These are phyloP conservation scores for Solanum rostratum DNA, from an alignment of 257 asterid species.

Conservation along the genomic window DNA sequence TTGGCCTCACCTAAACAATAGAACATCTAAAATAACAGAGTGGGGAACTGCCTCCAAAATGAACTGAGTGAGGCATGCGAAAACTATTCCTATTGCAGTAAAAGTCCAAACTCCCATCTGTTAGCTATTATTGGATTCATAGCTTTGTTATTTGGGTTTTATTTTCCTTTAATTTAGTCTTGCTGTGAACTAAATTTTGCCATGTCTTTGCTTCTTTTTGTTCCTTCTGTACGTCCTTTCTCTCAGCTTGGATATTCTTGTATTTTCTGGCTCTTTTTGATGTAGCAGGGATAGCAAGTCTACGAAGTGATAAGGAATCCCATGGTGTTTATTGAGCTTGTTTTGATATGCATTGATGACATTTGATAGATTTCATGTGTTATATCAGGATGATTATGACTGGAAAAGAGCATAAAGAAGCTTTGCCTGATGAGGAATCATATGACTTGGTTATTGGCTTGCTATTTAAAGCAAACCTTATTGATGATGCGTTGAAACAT, in stretches of 20 bases:
- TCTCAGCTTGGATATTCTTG: neutral
- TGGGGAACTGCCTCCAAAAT: neutral
- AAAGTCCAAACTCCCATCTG: neutral
- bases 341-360: conserved; percentile 1
- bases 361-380: conserved; percentile 15
- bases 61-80: neutral
- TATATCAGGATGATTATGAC: conserved; percentile 68
- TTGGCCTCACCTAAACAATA: neutral
- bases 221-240: neutral
- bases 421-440: conserved; percentile 76
- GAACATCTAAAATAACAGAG: neutral
- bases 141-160: neutral
- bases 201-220: neutral
- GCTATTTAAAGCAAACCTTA: conserved; percentile 41
- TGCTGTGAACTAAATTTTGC: neutral
- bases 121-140: neutral
- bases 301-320: neutral
- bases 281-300: neutral
- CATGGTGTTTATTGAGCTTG: neutral
- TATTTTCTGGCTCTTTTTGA: neutral
- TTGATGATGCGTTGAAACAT: conserved; percentile 59
- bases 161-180: neutral
- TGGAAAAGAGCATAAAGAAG: conserved; percentile 57
- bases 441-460: conserved; percentile 64
- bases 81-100: neutral